Conservation (phyloP, 257 asterid genomes). For the Scutellaria baicalensis region DNA sequence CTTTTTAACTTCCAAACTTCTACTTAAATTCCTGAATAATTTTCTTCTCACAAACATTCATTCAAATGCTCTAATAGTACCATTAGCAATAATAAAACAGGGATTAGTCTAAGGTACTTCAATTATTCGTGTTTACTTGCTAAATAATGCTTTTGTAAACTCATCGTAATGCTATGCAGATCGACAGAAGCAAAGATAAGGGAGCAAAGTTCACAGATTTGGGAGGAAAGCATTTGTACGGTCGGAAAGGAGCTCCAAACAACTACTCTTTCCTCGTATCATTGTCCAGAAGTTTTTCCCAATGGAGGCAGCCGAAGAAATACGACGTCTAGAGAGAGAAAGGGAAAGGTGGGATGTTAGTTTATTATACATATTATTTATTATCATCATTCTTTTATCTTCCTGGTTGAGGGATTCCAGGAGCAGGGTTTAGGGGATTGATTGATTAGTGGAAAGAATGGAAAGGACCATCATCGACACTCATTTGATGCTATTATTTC, state of each 20-base stretch:
- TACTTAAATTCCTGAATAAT: too few species aligned
- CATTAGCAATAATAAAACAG: too few species aligned
- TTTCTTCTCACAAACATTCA: too few species aligned
- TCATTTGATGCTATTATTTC: background rate
- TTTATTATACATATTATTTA: constrained; percentile 13
- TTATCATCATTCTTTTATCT: constrained; percentile 30
- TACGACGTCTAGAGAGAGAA: constrained; percentile 41
- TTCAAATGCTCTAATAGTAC: too few species aligned
- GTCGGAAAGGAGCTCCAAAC: constrained; percentile 57
- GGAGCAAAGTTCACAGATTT: constrained; percentile 90
- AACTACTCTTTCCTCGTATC: constrained; percentile 53
- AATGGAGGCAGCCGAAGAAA: constrained; percentile 76
- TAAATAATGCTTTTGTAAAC: background rate
- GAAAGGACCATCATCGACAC: constrained; percentile 16
- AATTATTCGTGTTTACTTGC: too few species aligned
- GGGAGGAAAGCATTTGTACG: constrained; percentile 90
- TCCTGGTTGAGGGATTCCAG: constrained; percentile 23
- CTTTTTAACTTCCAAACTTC: too few species aligned
- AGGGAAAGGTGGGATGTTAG: background rate
- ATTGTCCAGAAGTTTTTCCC: constrained; percentile 53
- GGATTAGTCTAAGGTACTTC: too few species aligned
- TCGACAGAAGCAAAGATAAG: constrained; percentile 82
- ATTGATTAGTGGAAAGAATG: constrained; percentile 8
- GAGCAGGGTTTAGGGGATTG: constrained; percentile 13
- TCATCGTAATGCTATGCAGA: constrained; percentile 42